These are phyloP conservation scores for Zostera marina DNA, from an alignment of 116 monocot species.

Conservation along the genomic window DNA sequence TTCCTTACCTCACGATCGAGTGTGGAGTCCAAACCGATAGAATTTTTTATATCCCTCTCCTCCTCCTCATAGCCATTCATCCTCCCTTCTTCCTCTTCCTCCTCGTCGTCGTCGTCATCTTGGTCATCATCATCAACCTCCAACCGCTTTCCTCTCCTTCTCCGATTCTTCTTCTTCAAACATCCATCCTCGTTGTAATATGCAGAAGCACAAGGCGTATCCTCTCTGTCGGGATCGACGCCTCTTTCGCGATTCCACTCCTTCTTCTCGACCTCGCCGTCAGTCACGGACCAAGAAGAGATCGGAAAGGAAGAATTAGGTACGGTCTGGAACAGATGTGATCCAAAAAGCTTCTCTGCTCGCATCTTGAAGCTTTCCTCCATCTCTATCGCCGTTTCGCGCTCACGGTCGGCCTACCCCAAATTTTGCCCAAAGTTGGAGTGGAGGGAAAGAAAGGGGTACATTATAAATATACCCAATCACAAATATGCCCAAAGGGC, in stretches of 20 bases:
- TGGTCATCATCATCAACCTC: conserved; percentile 8
- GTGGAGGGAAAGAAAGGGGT: too few relatives aligned
- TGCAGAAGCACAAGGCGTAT: conserved; percentile 10
- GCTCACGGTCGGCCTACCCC: too few relatives aligned
- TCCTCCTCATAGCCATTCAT: conserved; percentile 3
- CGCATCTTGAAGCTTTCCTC: conserved; percentile 21
- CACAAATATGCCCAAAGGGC: too few relatives aligned
- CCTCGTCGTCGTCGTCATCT: conserved; percentile 6
- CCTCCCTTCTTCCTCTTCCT: conserved; percentile 4
- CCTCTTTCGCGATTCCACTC: conserved; percentile 25
- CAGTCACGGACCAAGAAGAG: conserved; percentile 19
- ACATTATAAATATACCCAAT: too few relatives aligned
- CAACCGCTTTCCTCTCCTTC: conserved; percentile 2
- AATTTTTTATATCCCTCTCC: conserved; percentile 12
- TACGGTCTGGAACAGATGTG: conserved; percentile 18
- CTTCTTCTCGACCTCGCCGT: conserved; percentile 17
- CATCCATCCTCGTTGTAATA: conserved; percentile 7
- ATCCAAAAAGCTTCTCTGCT: conserved; percentile 19
- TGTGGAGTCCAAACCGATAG: conserved; percentile 19
- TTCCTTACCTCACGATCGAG: conserved; percentile 16
- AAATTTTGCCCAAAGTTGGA: too few relatives aligned
- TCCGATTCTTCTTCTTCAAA: conserved; percentile 5
- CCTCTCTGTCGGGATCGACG: conserved; percentile 11
- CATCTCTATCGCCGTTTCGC: conserved; percentile 4
- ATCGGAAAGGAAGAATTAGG: conserved; percentile 19